These are phyloP conservation scores for Aureobasidium sp. DNA, from an alignment of 2,329 filamentous ascomycete species.

Conservation along the genomic window DNA sequence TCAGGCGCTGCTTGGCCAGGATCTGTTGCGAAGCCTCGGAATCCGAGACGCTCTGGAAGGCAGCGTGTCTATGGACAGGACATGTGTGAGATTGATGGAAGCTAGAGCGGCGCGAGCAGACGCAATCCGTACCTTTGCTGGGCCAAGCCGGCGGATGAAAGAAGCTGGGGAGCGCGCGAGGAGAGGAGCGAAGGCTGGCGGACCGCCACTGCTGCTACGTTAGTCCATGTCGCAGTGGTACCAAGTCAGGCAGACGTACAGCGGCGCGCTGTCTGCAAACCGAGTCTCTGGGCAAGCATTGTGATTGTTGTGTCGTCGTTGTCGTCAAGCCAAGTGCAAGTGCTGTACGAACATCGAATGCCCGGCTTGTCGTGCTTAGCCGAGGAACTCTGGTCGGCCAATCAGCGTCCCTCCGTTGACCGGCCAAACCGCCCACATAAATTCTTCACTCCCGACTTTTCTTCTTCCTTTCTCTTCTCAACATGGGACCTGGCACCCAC, in stretches of 20 bases:
- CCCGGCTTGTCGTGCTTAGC: not conserved
- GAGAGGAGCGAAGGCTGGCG: conserved; percentile 37
- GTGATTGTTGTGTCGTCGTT: conserved; percentile 15
- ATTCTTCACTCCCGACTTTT: conserved; percentile 4
- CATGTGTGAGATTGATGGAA: conserved; percentile 14
- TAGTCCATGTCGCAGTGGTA: conserved; percentile 6
- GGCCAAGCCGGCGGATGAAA: conserved; percentile 29
- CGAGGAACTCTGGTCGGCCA: not conserved
- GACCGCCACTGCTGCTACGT: conserved; percentile 31
- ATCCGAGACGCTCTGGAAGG: conserved; percentile 49
- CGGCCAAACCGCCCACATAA: not conserved
- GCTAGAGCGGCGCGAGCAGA: conserved; percentile 1
- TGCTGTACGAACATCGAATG: not conserved
- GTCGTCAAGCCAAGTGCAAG: not conserved
- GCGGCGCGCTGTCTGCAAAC: conserved; percentile 36
- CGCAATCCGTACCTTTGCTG: conserved; percentile 39
- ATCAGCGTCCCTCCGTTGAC: no score
- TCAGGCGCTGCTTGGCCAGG: conserved; percentile 70
- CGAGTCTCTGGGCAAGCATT: conserved; percentile 37
- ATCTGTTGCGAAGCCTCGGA: conserved; percentile 48
- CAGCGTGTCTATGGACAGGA: conserved; percentile 32
- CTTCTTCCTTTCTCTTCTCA: conserved; percentile 15
- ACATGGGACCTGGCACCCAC: conserved; percentile 21
- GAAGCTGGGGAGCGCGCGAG: conserved; percentile 33
- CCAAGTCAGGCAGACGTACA: conserved; percentile 21